Evolutionary conservation across 805 yeast species (phyloP).

Genomic region (Groenewaldozyma salmanticensis): DNA sequence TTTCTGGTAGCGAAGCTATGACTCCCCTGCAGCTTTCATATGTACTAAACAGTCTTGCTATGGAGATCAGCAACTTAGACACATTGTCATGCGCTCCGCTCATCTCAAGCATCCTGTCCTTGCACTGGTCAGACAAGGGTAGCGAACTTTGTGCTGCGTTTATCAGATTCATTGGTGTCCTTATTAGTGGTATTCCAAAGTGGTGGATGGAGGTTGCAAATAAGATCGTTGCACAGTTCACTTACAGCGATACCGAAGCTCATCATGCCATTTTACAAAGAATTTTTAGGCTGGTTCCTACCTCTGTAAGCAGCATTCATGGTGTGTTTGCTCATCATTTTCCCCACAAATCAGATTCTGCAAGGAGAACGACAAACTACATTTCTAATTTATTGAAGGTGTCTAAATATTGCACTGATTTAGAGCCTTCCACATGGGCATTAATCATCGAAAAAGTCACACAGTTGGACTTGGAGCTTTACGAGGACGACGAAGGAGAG

Average conservation of each 20-base stretch:
- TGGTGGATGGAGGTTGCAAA: constrained; percentile 82
- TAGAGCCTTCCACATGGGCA: constrained; percentile 70
- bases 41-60: constrained; percentile 48
- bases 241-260: constrained; percentile 27
- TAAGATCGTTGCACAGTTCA: constrained; percentile 56
- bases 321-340: constrained; percentile 47
- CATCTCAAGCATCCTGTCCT: constrained; percentile 51
- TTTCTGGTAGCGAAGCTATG: constrained; percentile 45
- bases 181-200: constrained; percentile 79
- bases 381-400: constrained; percentile 52
- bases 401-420: constrained; percentile 63
- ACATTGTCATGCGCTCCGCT: constrained; percentile 40
- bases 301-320: constrained; percentile 60
- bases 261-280: constrained; percentile 60
- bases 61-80: constrained; percentile 62
- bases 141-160: constrained; percentile 41
- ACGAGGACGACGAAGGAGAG: constrained; percentile 75
- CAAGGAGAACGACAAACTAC: constrained; percentile 48
- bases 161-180: constrained; percentile 61
- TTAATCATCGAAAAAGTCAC: constrained; percentile 69
- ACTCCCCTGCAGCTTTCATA: constrained; percentile 42
- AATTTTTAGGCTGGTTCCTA: constrained; percentile 68
- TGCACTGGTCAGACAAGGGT: constrained; percentile 50
- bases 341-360: constrained; percentile 69
- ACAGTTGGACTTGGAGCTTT: constrained; percentile 84